Evolutionary conservation across 2,329 filamentous ascomycete species (phyloP).

Genomic region (Pestalotiopsis sp.): DNA sequence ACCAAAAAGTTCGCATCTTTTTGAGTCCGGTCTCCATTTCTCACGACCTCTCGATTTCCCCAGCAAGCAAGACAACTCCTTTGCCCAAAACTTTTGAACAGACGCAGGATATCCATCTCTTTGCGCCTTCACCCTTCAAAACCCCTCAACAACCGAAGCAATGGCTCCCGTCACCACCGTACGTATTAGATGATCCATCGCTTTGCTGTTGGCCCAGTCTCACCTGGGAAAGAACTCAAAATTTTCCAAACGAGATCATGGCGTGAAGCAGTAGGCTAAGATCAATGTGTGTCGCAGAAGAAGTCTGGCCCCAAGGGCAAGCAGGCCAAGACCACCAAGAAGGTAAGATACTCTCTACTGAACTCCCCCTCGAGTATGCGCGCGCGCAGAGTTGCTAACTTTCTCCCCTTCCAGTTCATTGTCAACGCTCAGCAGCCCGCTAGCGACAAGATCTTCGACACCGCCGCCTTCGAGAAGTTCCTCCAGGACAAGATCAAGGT

Average conservation of each 20-base stretch:
- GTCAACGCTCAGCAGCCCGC: slow-evolving; percentile 99
- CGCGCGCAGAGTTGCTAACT: background rate
- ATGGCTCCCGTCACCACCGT: slow-evolving; percentile 83
- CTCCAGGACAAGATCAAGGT: slow-evolving; percentile 99
- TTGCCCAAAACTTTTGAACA: slow-evolving; percentile 24
- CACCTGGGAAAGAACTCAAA: slow-evolving; percentile 25
- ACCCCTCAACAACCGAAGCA: slow-evolving; percentile 49
- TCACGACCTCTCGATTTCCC: slow-evolving; percentile 4
- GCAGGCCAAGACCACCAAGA: slow-evolving; percentile 78
- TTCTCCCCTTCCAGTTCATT: slow-evolving; percentile 71
- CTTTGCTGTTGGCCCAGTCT: slow-evolving; percentile 89
- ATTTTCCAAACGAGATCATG: slow-evolving; percentile 43
- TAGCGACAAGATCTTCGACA: slow-evolving; percentile 99
- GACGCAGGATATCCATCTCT: slow-evolving; percentile 60
- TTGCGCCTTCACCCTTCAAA: slow-evolving; percentile 59
- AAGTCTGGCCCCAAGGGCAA: slow-evolving; percentile 68
- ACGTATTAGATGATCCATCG: slow-evolving; percentile 71
- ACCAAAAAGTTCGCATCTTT: slow-evolving; percentile 31
- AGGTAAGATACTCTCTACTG: slow-evolving; percentile 53
- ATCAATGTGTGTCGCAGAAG: slow-evolving; percentile 61
- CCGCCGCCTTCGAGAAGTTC: slow-evolving; percentile 99
- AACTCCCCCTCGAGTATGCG: background rate
- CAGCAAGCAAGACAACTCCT: slow-evolving; percentile 15
- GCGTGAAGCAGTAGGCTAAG: slow-evolving; percentile 96
- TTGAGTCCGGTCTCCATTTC: slow-evolving; percentile 2